phyloP scores from a whole-genome alignment of 495 filamentous ascomycete genomes.

The Neurospora cerealis region DNA sequence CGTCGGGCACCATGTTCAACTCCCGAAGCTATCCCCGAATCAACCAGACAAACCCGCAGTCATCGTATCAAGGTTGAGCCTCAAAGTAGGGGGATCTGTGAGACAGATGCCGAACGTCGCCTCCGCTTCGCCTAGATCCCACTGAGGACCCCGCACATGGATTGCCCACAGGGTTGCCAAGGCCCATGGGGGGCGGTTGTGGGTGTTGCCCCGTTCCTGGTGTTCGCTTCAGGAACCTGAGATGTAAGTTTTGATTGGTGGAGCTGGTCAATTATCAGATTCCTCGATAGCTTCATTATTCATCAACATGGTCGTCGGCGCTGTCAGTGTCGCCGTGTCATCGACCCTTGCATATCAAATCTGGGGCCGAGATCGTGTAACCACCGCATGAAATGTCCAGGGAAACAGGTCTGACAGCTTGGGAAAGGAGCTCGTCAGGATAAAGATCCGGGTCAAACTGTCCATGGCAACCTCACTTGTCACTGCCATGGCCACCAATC shows the following conservation, averaged over 20 bases:
- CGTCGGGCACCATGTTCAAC: not conserved
- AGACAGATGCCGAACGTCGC: constrained; percentile 11
- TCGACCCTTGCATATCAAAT: not conserved
- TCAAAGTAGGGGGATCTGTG: not conserved
- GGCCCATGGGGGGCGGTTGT: not conserved
- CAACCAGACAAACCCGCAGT: not conserved
- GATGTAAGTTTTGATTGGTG: not conserved
- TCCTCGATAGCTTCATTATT: not conserved
- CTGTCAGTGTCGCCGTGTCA: not conserved
- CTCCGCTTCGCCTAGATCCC: constrained; percentile 19
- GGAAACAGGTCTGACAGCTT: not conserved
- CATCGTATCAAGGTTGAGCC: not conserved
- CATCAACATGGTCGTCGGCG: not conserved
- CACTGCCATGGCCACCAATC: not conserved
- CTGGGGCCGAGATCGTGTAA: not conserved
- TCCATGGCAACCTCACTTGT: not conserved
- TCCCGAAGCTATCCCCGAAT: not conserved
- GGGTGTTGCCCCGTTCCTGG: not conserved
- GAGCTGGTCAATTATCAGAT: not conserved
- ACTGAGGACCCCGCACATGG: constrained; percentile 5
- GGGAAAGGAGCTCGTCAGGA: not conserved
- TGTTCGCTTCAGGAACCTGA: not conserved
- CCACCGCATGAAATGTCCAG: not conserved
- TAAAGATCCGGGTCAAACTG: not conserved
- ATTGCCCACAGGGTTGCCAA: not conserved